Evolutionary conservation across 139 green algal genomes (phyloP).

Genomic region (Nannochloris sp.): DNA sequence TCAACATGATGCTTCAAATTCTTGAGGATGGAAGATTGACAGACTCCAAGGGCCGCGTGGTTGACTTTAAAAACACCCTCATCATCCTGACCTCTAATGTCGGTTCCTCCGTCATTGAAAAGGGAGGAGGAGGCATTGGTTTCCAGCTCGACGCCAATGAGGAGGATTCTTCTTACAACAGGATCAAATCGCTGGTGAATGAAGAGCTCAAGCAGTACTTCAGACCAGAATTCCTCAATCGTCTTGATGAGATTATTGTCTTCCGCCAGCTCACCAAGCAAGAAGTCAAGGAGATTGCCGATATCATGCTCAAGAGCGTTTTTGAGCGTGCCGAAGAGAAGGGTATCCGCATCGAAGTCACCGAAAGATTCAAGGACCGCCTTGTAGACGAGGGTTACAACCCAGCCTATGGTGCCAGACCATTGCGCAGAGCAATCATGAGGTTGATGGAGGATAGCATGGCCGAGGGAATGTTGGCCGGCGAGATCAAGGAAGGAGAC

Average conservation of each 20-base stretch:
- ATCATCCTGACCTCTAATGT: conserved; percentile 99
- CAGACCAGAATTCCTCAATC: conserved; percentile 96
- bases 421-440: conserved; percentile 98
- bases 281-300: conserved; percentile 97
- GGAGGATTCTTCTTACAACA: conserved; percentile 47
- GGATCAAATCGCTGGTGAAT: conserved; percentile 97
- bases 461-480: conserved; percentile 84
- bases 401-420: conserved; percentile 91
- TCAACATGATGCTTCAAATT: conserved; percentile 99
- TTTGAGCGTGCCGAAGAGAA: conserved; percentile 88
- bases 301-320: conserved; percentile 95
- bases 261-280: conserved; percentile 97
- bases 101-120: conserved; percentile 90
- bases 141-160: conserved; percentile 55
- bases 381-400: conserved; percentile 99
- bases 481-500: conserved; percentile 91
- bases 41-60: conserved; percentile 82
- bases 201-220: conserved; percentile 99
- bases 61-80: conserved; percentile 99
- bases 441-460: conserved; percentile 94
- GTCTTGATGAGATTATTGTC: conserved; percentile 99
- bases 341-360: conserved; percentile 93
- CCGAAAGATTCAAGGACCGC: conserved; percentile 58
- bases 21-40: conserved; percentile 89
- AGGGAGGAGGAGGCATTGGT: conserved; percentile 74